These are phyloP conservation scores for cucumber (Cucumis sativus) DNA, from an alignment of 306 rosid genomes.

Conservation along the genomic window Cucumber_9930_V3 NC_026655.2:24575001-24575500, in stretches of 20 bases:
- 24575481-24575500: constrained; percentile 5
- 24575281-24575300: neutral
- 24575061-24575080: constrained; percentile 17
- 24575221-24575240: neutral
- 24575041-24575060: constrained; percentile 8
- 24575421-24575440: neutral
- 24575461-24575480: neutral
- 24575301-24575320: neutral
- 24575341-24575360: constrained; percentile 43
- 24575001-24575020: constrained; percentile 25
- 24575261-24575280: neutral
- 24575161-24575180: constrained; percentile 2
- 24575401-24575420: neutral
- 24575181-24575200: neutral
- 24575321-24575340: constrained; percentile 1
- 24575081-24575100: constrained; percentile 18
- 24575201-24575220: neutral
- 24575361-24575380: constrained; percentile 32
- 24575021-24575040: constrained; percentile 28
- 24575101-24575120: constrained; percentile 16
- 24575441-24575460: constrained; percentile 14
- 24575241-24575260: neutral
- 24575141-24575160: neutral
- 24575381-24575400: constrained; percentile 19
- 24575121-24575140: constrained; percentile 12